These are phyloP conservation scores for Volvariella surrecta DNA, from an alignment of 1,284 basidiomycete species.

Conservation along the genomic window DNA sequence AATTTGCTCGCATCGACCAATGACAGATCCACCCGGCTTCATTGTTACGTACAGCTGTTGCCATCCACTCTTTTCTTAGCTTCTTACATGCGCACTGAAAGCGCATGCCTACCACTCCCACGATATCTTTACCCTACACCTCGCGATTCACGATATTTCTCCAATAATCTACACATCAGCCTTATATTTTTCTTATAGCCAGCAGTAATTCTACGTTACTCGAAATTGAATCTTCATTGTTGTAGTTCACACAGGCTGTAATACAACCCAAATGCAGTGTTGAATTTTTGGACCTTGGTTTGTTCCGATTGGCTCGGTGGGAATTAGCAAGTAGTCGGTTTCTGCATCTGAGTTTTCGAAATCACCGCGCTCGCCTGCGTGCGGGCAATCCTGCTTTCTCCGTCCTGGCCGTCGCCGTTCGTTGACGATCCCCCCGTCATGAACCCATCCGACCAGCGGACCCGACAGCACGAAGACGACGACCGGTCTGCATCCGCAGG, in stretches of 20 bases:
- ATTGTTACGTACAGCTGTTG: conserved; percentile 38
- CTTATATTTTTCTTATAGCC: too few species aligned
- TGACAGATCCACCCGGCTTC: conserved; percentile 31
- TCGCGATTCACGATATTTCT: not conserved
- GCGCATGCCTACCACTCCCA: conserved; percentile 38
- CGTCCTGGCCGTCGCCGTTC: conserved; percentile 29
- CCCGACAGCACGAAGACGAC: conserved; percentile 29
- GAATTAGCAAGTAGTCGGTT: conserved; percentile 28
- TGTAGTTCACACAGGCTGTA: not conserved
- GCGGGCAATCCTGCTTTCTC: conserved; percentile 35
- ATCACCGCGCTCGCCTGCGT: conserved; percentile 34
- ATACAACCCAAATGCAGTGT: too few species aligned
- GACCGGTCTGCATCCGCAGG: conserved; percentile 21
- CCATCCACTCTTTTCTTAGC: conserved; percentile 34
- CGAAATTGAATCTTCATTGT: too few species aligned
- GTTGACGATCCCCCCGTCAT: conserved; percentile 27
- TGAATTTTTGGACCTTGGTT: conserved; percentile 24
- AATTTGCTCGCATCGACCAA: conserved; percentile 22
- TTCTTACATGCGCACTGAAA: conserved; percentile 29
- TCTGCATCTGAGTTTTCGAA: conserved; percentile 33
- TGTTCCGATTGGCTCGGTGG: conserved; percentile 43
- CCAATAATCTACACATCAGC: too few species aligned
- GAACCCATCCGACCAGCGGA: conserved; percentile 35
- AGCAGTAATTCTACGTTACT: too few species aligned
- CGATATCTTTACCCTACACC: conserved; percentile 24